Base-by-base conservation (phyloP, 1,284 basidiomycete species). In the Anthracocystis panici-leucophaei region DNA sequence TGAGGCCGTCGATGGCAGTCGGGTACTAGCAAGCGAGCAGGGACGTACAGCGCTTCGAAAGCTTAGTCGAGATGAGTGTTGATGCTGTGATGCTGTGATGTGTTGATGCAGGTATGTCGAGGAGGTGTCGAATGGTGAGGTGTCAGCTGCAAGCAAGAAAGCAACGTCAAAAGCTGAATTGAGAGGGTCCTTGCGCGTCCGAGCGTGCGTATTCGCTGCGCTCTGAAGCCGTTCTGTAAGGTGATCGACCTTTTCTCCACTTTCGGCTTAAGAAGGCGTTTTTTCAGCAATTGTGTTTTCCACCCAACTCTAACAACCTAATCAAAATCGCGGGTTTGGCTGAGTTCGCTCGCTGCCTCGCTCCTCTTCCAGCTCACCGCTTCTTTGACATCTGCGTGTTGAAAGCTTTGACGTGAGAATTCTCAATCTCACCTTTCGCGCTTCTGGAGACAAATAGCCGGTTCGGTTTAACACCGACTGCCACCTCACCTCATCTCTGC, bases 131-230 rank as follows among this genome's bases (percentile, higher is more conserved):
- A 53, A 53, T 14, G 33, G 14, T 33, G 35, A 48, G 29, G 46
- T n/a, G 46, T 27, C 8, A 33, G 48, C 16, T 23, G 27, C 23
- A 46, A 41, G 25, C 45, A 35, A 27, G 46, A 45, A 52, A 49
- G 42, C 48, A 64, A 40, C 54, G 38, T 35, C 35, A 38, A 21
- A 12, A 5, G 16, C 8, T 14, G n/a, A 35, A 58, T 62, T 54
- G 62, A 65, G 63, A 71, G 63, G 68, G 68, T 71, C 68, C 68
- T 71, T 71, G 68, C 68, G 68, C 68, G 68, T 71, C 65, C 56
- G 29, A 40, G 67, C 55, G 57, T 71, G 68, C 68, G 68, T 71
- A 71, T 65, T 61, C 62, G 44, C 58, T 41, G 44, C 41, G 54
- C 62, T 61, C 57, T 50, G n/a, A 53, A 49, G 61, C 62, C 35